Conservation (phyloP, 2,329 filamentous ascomycete species). For the Colletotrichum horii region DNA sequence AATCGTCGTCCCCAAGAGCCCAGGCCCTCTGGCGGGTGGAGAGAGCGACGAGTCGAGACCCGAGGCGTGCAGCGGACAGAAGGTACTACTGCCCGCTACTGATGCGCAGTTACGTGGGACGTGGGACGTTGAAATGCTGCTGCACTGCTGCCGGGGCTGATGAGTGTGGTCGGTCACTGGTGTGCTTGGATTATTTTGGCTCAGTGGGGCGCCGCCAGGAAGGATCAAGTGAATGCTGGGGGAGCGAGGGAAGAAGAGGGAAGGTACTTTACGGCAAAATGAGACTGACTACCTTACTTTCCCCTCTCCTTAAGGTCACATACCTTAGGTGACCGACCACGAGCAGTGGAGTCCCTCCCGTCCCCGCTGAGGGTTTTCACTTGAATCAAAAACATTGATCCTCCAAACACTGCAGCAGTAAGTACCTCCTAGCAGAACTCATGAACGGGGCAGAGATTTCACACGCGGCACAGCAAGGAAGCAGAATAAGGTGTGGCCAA, state of each 20-base stretch:
- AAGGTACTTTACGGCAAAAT: background rate
- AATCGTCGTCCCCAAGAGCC: background rate
- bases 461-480: background rate
- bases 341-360: background rate
- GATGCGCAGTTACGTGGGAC: constrained; percentile 17
- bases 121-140: constrained; percentile 9
- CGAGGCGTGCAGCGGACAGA: constrained; percentile 1
- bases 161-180: background rate
- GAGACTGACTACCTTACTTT: too few species aligned
- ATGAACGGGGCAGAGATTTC: background rate
- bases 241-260: background rate
- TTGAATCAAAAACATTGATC: background rate
- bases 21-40: constrained; percentile 2
- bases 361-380: background rate
- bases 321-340: background rate
- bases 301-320: too few species aligned
- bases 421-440: background rate
- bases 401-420: background rate
- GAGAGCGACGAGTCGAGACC: constrained; percentile 15
- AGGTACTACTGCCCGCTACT: constrained; percentile 11
- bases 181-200: background rate
- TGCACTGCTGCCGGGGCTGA: background rate
- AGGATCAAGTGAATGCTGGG: constrained; percentile 8
- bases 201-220: constrained; percentile 6
- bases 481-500: background rate